Evolutionary conservation across 345 rosid species (phyloP), one percentile per base, ranked within the genome.

Genomic region (Gossypioides kirkii): DNA sequence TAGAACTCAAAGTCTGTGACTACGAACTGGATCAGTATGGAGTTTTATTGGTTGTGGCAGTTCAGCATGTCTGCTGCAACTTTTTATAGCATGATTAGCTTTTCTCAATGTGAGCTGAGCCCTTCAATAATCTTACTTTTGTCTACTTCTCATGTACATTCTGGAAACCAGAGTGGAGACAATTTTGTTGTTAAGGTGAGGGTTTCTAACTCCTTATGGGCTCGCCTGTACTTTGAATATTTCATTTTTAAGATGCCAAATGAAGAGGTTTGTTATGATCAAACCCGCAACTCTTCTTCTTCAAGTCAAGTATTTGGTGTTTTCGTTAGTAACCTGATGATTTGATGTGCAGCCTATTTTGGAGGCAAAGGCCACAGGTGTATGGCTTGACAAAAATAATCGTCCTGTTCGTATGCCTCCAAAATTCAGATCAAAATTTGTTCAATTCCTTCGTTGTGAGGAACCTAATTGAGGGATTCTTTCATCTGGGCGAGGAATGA

Each of bases 21-120:
- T 90, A 89, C 76, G 94, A 94, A 73, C 80, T 94, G 82, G 97
- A 94, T 86, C 98, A 90, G 55, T 94, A 82, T 66, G 91, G 98
- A 55, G 97, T 91, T 54, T 22, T 54, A 17, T 53, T n/a, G n/a
- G 10, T 18, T 10, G 23, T 32, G 11, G n/a, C 32, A 45, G 10
- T 32, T 36, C 62, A 53, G 25, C 49, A 36, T 70, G 32, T 23
- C 10, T 11, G 46, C 53, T 70, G 62, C 47, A 18, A 38, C 3
- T 66, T 23, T 32, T 26, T 13, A 70, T 60, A 28, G 55, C 11
- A 46, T 36, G 61, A 49, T 46, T 25, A n/a, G 32, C 12, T 25
- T 70, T 70, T 4, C 13, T 50, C 23, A 18, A 22, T 26, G 14
- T 47, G 13, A 16, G 22, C 26, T 22, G 17, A 18, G 8, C 25